These are phyloP conservation scores for Lachancea dasiensis DNA, from an alignment of 805 yeast species.

Conservation along the genomic window DNA sequence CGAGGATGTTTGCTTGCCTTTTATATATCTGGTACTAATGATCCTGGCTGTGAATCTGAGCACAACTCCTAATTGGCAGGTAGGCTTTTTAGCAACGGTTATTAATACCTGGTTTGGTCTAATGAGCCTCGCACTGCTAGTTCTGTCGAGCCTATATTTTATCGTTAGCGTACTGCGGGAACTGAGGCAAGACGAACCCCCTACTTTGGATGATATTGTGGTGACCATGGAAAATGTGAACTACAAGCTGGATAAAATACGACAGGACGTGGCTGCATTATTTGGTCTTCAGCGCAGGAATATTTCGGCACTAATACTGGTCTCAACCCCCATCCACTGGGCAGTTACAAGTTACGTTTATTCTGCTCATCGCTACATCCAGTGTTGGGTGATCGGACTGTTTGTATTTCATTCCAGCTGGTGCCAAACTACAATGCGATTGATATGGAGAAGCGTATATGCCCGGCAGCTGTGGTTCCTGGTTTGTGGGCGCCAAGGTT, in stretches of 20 bases:
- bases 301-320: slow-evolving; percentile 2
- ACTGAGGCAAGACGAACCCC: slow-evolving; percentile 23
- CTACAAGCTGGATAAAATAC: slow-evolving; percentile 22
- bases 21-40: slow-evolving; percentile 21
- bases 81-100: slow-evolving; percentile 2
- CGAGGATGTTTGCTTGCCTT: slow-evolving; percentile 24
- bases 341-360: slow-evolving; percentile 13
- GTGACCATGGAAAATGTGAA: slow-evolving; percentile 21
- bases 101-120: slow-evolving; percentile 21
- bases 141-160: slow-evolving; percentile 18
- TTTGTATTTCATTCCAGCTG: slow-evolving; percentile 24
- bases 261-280: slow-evolving; percentile 12
- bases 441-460: slow-evolving; percentile 24
- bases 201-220: slow-evolving; percentile 30
- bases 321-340: slow-evolving; percentile 21
- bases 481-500: not conserved
- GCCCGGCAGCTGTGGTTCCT: slow-evolving; percentile 17
- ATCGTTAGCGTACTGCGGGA: slow-evolving; percentile 18
- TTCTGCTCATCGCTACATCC: slow-evolving; percentile 13
- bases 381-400: slow-evolving; percentile 8
- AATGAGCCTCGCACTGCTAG: slow-evolving; percentile 13
- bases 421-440: slow-evolving; percentile 24
- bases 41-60: slow-evolving; percentile 15
- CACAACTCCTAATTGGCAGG: not conserved
- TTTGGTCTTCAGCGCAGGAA: not conserved